phyloP scores from a whole-genome alignment of 371 early-diverging fungal genomes.

The Mortierella sp. region DNA sequence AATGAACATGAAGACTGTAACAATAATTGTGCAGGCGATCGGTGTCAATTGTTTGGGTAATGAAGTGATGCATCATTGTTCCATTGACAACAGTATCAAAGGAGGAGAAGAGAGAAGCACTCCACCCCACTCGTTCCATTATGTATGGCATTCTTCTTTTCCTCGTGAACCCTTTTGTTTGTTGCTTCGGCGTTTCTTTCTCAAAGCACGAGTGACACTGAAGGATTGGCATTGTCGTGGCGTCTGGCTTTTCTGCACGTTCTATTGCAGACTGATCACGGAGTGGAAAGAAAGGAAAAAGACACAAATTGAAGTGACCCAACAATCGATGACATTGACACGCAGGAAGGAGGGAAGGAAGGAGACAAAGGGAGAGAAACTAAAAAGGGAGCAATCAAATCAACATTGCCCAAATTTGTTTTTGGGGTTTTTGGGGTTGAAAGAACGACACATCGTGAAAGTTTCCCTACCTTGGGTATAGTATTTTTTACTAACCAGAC shows the following conservation, averaged over 20 bases:
- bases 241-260: neutral
- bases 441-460: neutral
- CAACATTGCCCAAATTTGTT: neutral
- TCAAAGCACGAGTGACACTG: neutral
- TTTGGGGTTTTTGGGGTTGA: constrained; percentile 5
- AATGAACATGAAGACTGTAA: neutral
- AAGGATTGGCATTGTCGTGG: neutral
- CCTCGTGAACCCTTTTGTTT: neutral
- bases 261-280: constrained; percentile 8
- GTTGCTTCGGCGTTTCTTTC: neutral
- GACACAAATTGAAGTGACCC: neutral
- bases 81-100: neutral
- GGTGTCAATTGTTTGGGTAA: neutral
- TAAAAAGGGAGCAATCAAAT: neutral
- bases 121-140: neutral
- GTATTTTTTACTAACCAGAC: neutral
- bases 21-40: neutral
- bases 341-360: neutral
- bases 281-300: neutral
- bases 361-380: neutral
- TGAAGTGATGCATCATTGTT: neutral
- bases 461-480: neutral
- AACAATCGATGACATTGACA: constrained; percentile 1
- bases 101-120: neutral
- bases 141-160: neutral